Conservation (phyloP, 768 basidiomycete genomes). For the Amanita thiersii region DNA sequence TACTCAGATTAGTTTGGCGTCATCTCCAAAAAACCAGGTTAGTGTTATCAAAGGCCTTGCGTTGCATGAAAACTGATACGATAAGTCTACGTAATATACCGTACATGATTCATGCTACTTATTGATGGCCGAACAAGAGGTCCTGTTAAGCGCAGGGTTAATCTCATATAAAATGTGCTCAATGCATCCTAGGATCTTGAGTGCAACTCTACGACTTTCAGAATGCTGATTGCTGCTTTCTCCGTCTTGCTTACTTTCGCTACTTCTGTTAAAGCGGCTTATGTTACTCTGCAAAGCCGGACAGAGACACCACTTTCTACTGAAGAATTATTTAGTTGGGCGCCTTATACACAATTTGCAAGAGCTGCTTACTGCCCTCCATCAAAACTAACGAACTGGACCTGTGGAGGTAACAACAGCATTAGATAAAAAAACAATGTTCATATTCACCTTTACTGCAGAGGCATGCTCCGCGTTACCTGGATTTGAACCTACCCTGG, state of each 20-base stretch:
- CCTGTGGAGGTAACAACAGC: conserved; percentile 30
- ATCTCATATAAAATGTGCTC: too few species aligned
- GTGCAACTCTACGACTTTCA: too few species aligned
- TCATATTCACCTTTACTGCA: conserved; percentile 10
- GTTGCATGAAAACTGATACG: too few species aligned
- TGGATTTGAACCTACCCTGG: conserved; percentile 30
- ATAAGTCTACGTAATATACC: too few species aligned
- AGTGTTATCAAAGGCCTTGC: too few species aligned
- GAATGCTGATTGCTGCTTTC: too few species aligned
- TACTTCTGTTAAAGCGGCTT: conserved; percentile 7
- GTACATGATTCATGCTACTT: too few species aligned
- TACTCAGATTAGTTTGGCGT: too few species aligned
- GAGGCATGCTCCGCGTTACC: conserved; percentile 33
- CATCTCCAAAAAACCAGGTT: too few species aligned
- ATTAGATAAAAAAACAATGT: neutral
- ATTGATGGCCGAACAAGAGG: too few species aligned
- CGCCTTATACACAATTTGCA: conserved; percentile 44
- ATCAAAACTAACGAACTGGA: conserved; percentile 27
- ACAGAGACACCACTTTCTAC: conserved; percentile 19
- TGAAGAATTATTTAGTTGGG: conserved; percentile 25
- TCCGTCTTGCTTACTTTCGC: neutral
- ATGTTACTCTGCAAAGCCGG: conserved; percentile 11
- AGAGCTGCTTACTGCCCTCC: conserved; percentile 46
- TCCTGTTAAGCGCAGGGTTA: too few species aligned
- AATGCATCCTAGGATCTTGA: too few species aligned